Conservation (phyloP, 176 grass and related monocot genomes). For the Musa schizocarpa region DNA sequence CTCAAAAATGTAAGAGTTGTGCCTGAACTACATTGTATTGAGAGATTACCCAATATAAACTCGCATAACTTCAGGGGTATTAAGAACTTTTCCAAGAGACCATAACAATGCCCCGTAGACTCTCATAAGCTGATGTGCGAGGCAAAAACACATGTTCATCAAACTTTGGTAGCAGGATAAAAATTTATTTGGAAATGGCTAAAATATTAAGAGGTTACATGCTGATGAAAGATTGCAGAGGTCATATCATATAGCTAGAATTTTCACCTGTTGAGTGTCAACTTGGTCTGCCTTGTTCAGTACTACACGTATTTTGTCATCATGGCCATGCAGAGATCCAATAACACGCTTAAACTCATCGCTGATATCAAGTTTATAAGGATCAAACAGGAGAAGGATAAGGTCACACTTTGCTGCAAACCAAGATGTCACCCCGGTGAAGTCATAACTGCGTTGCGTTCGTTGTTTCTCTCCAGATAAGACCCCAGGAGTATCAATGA, state of each 20-base stretch:
- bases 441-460: constrained; percentile 9
- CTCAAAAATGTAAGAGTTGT: too few species aligned
- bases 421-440: constrained; percentile 1
- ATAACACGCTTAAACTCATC: constrained; percentile 13
- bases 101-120: constrained; percentile 94
- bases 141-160: background rate
- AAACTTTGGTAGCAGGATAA: background rate
- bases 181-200: background rate
- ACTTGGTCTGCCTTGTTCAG: constrained; percentile 50
- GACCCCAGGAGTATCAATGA: constrained; percentile 87
- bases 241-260: background rate
- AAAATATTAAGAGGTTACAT: background rate
- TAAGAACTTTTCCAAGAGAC: constrained; percentile 93
- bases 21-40: background rate
- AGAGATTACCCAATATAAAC: constrained; percentile 81
- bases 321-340: constrained; percentile 6
- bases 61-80: constrained; percentile 78
- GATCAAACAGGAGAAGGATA: constrained; percentile 13
- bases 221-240: background rate
- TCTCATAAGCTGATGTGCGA: constrained; percentile 63
- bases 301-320: constrained; percentile 9
- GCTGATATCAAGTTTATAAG: constrained; percentile 7
- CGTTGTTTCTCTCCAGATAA: constrained; percentile 14
- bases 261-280: constrained; percentile 75
- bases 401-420: constrained; percentile 11